Conservation (phyloP, 1,284 basidiomycete genomes). For the Coniferiporia weirii region DNA sequence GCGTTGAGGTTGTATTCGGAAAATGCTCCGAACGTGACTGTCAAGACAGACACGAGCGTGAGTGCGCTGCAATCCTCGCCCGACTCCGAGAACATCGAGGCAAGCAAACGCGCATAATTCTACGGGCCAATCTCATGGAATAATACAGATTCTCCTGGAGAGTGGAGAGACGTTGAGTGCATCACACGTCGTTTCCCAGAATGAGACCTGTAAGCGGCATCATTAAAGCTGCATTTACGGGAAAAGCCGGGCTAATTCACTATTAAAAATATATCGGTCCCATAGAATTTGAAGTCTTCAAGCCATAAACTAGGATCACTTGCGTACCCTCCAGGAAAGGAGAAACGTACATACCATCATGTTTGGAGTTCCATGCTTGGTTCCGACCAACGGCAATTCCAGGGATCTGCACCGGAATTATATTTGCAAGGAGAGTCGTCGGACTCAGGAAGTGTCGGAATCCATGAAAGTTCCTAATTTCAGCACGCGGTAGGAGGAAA, state of each 20-base stretch:
- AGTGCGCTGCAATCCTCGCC: slow-evolving; percentile 32
- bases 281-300: slow-evolving; percentile 11
- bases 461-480: slow-evolving; percentile 13
- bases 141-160: slow-evolving; percentile 1
- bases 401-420: slow-evolving; percentile 9
- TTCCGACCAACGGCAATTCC: slow-evolving; percentile 6
- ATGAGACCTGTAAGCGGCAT: slow-evolving; percentile 13
- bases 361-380: slow-evolving; percentile 4
- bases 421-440: slow-evolving; percentile 5
- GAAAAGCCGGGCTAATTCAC: not conserved
- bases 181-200: slow-evolving; percentile 53
- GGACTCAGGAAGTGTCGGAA: slow-evolving; percentile 12
- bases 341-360: slow-evolving; percentile 1
- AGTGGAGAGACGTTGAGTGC: slow-evolving; percentile 6
- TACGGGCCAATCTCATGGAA: not conserved
- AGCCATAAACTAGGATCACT: not conserved
- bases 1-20: slow-evolving; percentile 50
- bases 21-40: slow-evolving; percentile 48
- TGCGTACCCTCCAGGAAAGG: not conserved
- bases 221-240: too few relatives aligned
- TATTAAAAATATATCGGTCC: slow-evolving; percentile 9
- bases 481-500: not conserved
- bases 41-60: slow-evolving; percentile 44
- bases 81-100: slow-evolving; percentile 39
- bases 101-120: slow-evolving; percentile 21